A percentile compares a stretch with the other conserved stretches of the same genome.
Evolutionary conservation across 2,329 filamentous ascomycete species (phyloP).

Genomic region (Rachicladosporium sp.): DNA sequence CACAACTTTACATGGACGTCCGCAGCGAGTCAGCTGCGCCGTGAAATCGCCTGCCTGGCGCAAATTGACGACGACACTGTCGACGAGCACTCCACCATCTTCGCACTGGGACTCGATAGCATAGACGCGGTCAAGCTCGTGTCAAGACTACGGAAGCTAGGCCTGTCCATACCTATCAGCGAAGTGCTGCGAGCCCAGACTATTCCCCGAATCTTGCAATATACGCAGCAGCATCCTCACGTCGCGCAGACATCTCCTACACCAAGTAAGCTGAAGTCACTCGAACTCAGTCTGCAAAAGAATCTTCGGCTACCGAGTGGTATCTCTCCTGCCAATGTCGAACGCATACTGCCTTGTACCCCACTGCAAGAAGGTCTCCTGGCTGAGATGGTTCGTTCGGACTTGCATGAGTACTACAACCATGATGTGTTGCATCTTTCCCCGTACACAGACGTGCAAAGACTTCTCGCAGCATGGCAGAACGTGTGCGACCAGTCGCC

Average conservation of each 20-base stretch:
- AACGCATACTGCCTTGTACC: constrained; percentile 59
- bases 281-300: no score
- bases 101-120: constrained; percentile 79
- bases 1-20: constrained; percentile 46
- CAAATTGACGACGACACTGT: constrained; percentile 41
- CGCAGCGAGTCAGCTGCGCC: constrained; percentile 41
- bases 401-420: constrained; percentile 71
- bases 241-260: no score
- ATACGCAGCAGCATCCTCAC: no score
- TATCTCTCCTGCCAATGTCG: constrained; percentile 25
- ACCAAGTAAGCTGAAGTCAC: no score
- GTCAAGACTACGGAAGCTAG: constrained; percentile 51
- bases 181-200: constrained; percentile 62
- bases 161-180: constrained; percentile 55
- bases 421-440: constrained; percentile 60
- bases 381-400: constrained; percentile 64
- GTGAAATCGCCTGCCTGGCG: constrained; percentile 52
- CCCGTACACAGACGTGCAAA: constrained; percentile 40
- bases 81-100: constrained; percentile 50
- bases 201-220: constrained; percentile 46
- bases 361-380: constrained; percentile 81
- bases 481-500: constrained; percentile 48
- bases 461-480: constrained; percentile 50
- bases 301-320: no score
- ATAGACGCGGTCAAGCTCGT: constrained; percentile 83